Evolutionary conservation across 2,329 filamentous ascomycete genomes (phyloP).

Genomic region (Bisporella sp.): DNA sequence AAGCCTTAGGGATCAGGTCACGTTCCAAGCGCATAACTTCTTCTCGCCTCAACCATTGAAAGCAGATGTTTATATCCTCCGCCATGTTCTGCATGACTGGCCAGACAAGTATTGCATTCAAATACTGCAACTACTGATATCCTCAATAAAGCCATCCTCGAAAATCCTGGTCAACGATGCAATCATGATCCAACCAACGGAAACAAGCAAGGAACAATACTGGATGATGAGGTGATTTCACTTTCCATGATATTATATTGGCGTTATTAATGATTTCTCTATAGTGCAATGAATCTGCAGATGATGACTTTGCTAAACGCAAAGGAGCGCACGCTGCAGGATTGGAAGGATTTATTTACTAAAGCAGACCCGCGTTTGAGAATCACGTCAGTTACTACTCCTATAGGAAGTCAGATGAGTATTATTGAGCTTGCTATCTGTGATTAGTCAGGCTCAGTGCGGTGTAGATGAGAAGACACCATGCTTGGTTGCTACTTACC

Average conservation of each 20-base stretch:
- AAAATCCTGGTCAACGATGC: neutral
- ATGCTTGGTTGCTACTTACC: too few relatives aligned
- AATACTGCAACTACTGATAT: constrained; percentile 14
- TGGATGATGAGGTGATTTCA: neutral
- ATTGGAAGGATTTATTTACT: constrained; percentile 2
- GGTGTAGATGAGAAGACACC: too few relatives aligned
- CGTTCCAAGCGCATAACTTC: constrained; percentile 27
- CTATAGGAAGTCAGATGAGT: neutral
- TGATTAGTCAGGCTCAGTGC: too few relatives aligned
- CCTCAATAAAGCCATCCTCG: constrained; percentile 15
- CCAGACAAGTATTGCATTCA: constrained; percentile 8
- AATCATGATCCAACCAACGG: constrained; percentile 3
- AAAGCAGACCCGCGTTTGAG: constrained; percentile 1
- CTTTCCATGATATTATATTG: too few relatives aligned
- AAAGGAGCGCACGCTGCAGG: constrained; percentile 3
- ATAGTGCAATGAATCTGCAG: constrained; percentile 2
- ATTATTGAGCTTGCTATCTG: constrained; percentile 1
- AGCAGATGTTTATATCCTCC: constrained; percentile 27
- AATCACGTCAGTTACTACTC: neutral
- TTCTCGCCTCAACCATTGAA: constrained; percentile 32
- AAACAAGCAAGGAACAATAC: neutral
- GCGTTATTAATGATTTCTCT: neutral
- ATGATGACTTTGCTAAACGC: constrained; percentile 4
- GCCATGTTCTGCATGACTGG: constrained; percentile 28
- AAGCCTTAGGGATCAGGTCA: neutral